A percentile compares a stretch with the other conserved stretches of the same genome.
Evolutionary conservation across 1,284 basidiomycete genomes (phyloP).

Genomic region (Apiotrichum laibachii): DNA sequence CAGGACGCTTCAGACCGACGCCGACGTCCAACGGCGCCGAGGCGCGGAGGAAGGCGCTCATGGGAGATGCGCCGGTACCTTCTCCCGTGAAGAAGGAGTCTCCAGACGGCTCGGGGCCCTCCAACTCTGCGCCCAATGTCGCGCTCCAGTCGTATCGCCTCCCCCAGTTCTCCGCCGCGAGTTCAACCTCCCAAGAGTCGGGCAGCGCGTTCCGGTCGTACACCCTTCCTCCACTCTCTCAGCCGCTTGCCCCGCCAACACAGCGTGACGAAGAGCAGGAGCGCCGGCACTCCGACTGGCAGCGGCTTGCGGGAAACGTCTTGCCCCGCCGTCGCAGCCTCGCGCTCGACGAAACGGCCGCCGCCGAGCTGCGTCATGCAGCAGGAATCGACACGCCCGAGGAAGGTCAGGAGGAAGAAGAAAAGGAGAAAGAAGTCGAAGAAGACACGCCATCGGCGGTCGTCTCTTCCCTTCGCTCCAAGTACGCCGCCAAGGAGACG

Average conservation of each 20-base stretch:
- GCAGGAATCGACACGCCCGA: constrained; percentile 11
- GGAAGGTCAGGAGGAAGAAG: constrained; percentile 21
- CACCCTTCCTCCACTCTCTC: constrained; percentile 5
- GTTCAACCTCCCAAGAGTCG: constrained; percentile 9
- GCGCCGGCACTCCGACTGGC: constrained; percentile 39
- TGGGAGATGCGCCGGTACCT: not conserved
- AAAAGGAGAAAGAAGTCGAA: constrained; percentile 6
- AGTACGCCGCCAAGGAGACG: constrained; percentile 33
- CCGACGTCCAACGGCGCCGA: not conserved
- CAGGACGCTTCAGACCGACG: not conserved
- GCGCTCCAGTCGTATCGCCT: constrained; percentile 27
- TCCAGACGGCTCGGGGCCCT: not conserved
- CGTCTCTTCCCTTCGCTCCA: constrained; percentile 31
- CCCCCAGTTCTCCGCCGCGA: not conserved
- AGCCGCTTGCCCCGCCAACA: not conserved
- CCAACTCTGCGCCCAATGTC: not conserved
- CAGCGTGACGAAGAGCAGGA: constrained; percentile 32
- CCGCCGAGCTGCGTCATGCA: constrained; percentile 31
- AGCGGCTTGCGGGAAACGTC: constrained; percentile 29
- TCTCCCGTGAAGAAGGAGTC: not conserved
- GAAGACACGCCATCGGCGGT: constrained; percentile 9
- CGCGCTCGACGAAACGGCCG: constrained; percentile 49
- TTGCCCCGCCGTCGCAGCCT: constrained; percentile 43
- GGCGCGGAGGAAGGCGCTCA: not conserved
- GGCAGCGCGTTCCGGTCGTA: constrained; percentile 33